Evolutionary conservation across 2,329 filamentous ascomycete genomes (phyloP).

Genomic region (Corinectria fuckeliana): DNA sequence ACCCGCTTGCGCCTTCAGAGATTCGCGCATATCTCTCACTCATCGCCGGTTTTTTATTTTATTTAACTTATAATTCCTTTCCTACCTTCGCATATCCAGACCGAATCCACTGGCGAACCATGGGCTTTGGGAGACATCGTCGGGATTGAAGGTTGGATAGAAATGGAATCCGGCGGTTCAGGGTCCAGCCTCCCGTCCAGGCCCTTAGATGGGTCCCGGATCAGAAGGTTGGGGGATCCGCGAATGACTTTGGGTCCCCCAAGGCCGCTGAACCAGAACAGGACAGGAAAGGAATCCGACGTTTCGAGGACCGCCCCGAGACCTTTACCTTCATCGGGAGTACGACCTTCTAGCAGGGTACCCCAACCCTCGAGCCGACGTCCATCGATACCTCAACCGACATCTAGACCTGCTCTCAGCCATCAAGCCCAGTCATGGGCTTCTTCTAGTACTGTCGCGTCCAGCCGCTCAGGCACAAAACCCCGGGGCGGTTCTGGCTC

Average conservation of each 20-base stretch:
- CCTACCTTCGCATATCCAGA: background rate
- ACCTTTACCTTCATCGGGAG: conserved; percentile 17
- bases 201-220: conserved; percentile 46
- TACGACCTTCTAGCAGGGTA: conserved; percentile 29
- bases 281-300: conserved; percentile 32
- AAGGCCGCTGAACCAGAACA: conserved; percentile 31
- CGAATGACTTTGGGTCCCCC: conserved; percentile 27
- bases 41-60: conserved; percentile 8
- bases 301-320: conserved; percentile 25
- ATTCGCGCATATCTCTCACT: conserved; percentile 26
- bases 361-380: conserved; percentile 34
- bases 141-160: conserved; percentile 41
- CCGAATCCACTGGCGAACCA: conserved; percentile 21
- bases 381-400: conserved; percentile 36
- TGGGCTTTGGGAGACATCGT: conserved; percentile 26
- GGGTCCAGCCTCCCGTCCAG: conserved; percentile 50
- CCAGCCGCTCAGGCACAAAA: conserved; percentile 42
- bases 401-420: conserved; percentile 37
- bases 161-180: conserved; percentile 54
- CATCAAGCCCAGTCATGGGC: conserved; percentile 53
- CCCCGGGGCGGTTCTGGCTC: conserved; percentile 43
- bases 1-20: conserved; percentile 22
- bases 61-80: conserved; percentile 9
- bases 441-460: conserved; percentile 44
- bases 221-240: conserved; percentile 36